Conservation (phyloP, 164 flowering plant genomes). For the Pachysandra terminalis region DNA sequence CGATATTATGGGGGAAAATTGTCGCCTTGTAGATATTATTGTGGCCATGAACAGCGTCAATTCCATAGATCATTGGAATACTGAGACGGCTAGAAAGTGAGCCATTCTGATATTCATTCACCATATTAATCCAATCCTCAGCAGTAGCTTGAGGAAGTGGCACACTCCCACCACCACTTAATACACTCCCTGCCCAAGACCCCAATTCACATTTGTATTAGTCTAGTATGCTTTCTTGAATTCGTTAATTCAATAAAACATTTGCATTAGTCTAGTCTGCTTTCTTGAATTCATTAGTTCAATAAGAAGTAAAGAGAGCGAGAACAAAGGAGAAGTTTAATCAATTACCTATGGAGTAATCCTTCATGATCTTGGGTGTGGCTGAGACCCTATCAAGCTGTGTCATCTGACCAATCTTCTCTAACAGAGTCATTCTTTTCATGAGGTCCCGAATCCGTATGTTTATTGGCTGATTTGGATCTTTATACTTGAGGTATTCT, state of each 20-base stretch:
- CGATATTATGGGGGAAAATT: conserved; percentile 3
- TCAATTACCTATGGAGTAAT: conserved; percentile 17
- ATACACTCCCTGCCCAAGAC: conserved; percentile 4
- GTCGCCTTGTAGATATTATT: conserved; percentile 3
- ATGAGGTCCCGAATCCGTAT: conserved; percentile 13
- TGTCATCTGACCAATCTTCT: conserved; percentile 21
- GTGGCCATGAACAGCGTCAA: conserved; percentile 6
- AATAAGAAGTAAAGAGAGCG: too few relatives aligned
- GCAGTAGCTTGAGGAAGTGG: background rate
- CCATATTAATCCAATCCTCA: background rate
- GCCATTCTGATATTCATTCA: background rate
- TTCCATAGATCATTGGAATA: conserved; percentile 2
- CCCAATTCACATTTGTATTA: background rate
- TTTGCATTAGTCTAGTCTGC: too few relatives aligned
- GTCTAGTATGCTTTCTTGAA: too few relatives aligned
- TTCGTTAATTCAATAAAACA: too few relatives aligned
- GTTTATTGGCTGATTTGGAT: conserved; percentile 8
- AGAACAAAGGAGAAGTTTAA: background rate
- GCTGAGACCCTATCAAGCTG: conserved; percentile 10
- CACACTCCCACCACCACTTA: conserved; percentile 3
- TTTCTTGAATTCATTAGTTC: too few relatives aligned
- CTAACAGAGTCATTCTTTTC: conserved; percentile 15
- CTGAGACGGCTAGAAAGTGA: background rate
- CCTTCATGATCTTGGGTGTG: conserved; percentile 10
- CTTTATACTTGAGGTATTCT: conserved; percentile 12